phyloP scores from a whole-genome alignment of 2,329 filamentous ascomycete genomes.

The Cladobotryum protrusum region DNA sequence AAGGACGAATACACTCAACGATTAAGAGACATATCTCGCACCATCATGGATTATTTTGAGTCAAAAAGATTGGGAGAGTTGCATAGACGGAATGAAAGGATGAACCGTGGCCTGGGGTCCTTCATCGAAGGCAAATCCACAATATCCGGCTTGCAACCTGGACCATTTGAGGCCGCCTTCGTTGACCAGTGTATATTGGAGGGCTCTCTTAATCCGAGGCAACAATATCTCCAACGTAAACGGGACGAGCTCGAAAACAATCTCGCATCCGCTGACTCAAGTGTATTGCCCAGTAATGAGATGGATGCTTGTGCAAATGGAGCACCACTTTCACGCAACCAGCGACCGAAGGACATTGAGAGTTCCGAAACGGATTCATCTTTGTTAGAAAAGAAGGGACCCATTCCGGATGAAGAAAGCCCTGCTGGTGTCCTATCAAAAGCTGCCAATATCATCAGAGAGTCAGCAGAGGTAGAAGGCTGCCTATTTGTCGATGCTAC shows the following conservation, averaged over 20 bases:
- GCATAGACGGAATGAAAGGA: constrained; percentile 28
- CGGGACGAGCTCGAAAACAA: background rate
- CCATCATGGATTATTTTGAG: constrained; percentile 33
- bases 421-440: constrained; percentile 31
- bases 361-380: background rate
- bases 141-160: constrained; percentile 20
- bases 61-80: constrained; percentile 19
- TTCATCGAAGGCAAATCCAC: constrained; percentile 31
- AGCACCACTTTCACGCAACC: background rate
- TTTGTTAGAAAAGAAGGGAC: background rate
- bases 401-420: constrained; percentile 3
- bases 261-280: background rate
- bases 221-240: constrained; percentile 11
- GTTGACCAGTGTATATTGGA: constrained; percentile 9
- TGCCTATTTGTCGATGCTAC: constrained; percentile 29
- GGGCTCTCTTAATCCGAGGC: constrained; percentile 12
- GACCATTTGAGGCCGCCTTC: constrained; percentile 5
- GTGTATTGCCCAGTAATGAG: background rate
- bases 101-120: constrained; percentile 29
- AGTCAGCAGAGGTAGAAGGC: constrained; percentile 36
- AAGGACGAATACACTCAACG: constrained; percentile 20
- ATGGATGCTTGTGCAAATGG: background rate
- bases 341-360: background rate
- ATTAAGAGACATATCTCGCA: constrained; percentile 22
- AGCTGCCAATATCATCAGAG: constrained; percentile 37